Evolutionary conservation across 352 stramenopile species (phyloP).

Genomic region (Phytophthora agathidicida): DNA sequence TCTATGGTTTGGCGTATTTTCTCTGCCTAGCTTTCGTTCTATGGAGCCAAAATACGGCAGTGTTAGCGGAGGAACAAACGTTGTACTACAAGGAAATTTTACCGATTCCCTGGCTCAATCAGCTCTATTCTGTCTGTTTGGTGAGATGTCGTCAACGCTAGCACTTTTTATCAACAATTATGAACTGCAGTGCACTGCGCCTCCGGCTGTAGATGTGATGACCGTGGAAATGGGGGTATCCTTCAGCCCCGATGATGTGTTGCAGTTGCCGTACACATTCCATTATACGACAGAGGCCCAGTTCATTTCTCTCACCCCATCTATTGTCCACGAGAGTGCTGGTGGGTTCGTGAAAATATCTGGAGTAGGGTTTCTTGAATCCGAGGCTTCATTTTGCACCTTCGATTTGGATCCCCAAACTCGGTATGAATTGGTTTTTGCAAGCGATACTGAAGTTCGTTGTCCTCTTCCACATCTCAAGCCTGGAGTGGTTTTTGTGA

Average conservation of each 20-base stretch:
- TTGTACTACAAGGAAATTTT: conserved; percentile 42
- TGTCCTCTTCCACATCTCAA: conserved; percentile 35
- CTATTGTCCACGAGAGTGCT: conserved; percentile 28
- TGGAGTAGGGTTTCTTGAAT: conserved; percentile 43
- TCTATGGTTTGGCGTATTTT: conserved; percentile 35
- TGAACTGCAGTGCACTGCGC: conserved; percentile 34
- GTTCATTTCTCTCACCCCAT: conserved; percentile 29
- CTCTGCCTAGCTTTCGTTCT: conserved; percentile 8
- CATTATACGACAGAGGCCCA: conserved; percentile 28
- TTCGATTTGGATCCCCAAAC: conserved; percentile 14
- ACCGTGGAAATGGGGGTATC: conserved; percentile 32
- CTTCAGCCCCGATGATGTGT: conserved; percentile 29
- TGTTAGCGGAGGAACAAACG: conserved; percentile 33
- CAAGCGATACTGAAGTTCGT: conserved; percentile 24
- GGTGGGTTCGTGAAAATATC: conserved; percentile 34
- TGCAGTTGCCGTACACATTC: conserved; percentile 33
- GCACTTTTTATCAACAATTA: conserved; percentile 4
- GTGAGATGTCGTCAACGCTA: conserved; percentile 3
- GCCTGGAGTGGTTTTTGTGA: conserved; percentile 23
- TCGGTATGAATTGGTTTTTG: conserved; percentile 14
- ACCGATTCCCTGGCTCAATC: background rate
- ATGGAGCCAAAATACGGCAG: conserved; percentile 31
- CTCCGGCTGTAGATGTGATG: conserved; percentile 5
- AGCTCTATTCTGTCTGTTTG: conserved; percentile 45
- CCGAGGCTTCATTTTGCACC: conserved; percentile 25